phyloP scores from a whole-genome alignment of 1,284 basidiomycete genomes.

The Tilletiopsis washingtonensis region DNA sequence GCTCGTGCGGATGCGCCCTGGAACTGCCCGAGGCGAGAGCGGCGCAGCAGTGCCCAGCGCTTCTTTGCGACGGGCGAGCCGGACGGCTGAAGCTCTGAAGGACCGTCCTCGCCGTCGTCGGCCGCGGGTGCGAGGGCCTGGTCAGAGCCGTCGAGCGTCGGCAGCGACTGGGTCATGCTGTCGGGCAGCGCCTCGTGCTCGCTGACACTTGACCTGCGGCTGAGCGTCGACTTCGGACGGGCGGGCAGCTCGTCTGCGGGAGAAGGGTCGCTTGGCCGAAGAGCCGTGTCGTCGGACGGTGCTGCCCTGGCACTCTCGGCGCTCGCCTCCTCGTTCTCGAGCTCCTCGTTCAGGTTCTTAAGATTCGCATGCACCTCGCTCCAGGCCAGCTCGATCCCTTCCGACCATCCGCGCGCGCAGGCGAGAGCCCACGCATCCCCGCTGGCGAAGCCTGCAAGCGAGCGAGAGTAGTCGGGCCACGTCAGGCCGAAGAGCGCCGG shows the following conservation, averaged over 20 bases:
- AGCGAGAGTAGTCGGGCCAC: slow-evolving; percentile 40
- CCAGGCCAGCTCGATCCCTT: slow-evolving; percentile 1
- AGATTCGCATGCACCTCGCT: neutral
- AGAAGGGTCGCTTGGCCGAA: neutral
- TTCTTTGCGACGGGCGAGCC: neutral
- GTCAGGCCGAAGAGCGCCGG: slow-evolving; percentile 33
- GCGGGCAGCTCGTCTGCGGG: neutral
- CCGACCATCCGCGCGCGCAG: slow-evolving; percentile 24
- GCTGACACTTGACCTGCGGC: neutral
- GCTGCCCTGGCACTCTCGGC: neutral
- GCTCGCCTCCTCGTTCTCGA: neutral
- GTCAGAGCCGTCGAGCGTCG: slow-evolving; percentile 18
- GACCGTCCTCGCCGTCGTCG: neutral
- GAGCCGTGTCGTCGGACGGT: neutral
- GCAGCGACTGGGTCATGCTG: slow-evolving; percentile 35
- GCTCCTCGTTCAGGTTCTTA: neutral
- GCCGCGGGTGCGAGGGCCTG: neutral
- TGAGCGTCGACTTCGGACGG: neutral
- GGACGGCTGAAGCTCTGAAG: neutral
- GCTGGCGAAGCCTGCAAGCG: slow-evolving; percentile 36
- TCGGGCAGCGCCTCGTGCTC: slow-evolving; percentile 9
- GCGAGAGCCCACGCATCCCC: slow-evolving; percentile 37
- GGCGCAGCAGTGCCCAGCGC: neutral
- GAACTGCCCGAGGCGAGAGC: neutral
- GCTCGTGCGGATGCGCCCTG: no score